Evolutionary conservation across 352 stramenopile species (phyloP), one percentile per base, ranked within the genome.

Genomic region (Globisporangium rhizosaccharum): DNA sequence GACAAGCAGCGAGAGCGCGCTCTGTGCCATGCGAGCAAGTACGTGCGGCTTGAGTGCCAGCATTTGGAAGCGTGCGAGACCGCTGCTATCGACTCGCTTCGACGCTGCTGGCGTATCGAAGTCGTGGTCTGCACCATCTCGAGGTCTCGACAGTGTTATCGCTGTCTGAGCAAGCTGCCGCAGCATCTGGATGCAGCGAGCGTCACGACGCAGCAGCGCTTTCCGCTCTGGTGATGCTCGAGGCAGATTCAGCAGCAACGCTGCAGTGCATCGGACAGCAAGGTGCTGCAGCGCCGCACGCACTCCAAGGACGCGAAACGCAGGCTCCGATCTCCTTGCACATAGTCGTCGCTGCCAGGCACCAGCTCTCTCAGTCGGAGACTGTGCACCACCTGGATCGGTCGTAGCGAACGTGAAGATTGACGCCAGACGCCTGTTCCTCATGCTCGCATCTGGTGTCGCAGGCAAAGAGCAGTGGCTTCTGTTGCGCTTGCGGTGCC

Each of bases 331-430:
- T 55, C 7, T 46, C n/a, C 14, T 12, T 15, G 50, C 47, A 10
- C 39, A 54, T 3, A 51, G 7, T 17, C 10, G 25, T n/a, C 18
- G 41, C 18, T 46, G 41, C 41, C 41, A 46, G 14, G 5, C 41
- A 23, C 18, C 14, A 46, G 5, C 41, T 46, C 15, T 20, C 11
- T 26, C 15, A 44, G 23, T 59, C 26, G n/a, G 23, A 11, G 51
- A 36, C 25, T 14, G 26, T 5, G 25, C 17, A 11, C n/a, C 37
- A 23, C 23, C 9, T 11, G 20, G 17, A 8, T n/a, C 57, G 30
- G n/a, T 30, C 20, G 1, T 60, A 7, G 60, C 53, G 36, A 83
- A 83, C 20, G 60, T 45, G 55, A 83, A 83, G 25, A 80, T 76
- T 37, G 73, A 79, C 3, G 71, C 69, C 18, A 80, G 23, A 4